Base-by-base conservation (phyloP, 2,329 filamentous ascomycete species). In the Endoconidiophora polonica region DNA sequence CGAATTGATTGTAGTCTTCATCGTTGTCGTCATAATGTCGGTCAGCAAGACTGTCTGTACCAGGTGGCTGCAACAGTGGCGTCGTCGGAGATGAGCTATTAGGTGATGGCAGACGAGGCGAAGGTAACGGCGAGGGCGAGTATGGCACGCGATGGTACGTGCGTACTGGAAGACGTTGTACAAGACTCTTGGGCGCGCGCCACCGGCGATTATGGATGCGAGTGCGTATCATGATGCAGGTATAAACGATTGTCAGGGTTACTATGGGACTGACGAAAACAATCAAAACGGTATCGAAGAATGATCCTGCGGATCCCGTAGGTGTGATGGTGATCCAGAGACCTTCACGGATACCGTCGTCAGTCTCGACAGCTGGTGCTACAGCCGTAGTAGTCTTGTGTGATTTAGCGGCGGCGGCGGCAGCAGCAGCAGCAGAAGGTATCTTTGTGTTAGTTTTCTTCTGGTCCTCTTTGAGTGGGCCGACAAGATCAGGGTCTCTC, bases 311-410 rank as follows among this genome's bases (percentile, higher is more conserved):
- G 18, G 41, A 36, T 63, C 79, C 90, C 0, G 87, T 88, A 1
- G 88, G 91, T 1, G 86, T 91, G 50, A 98, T 77, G 5, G 91
- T 94, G n/a, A 98, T 86, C 87, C 87, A 96, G 3, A 98, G 74
- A 2, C 87, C 90, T 58, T 91, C 80, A 55, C 80, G 80, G 10
- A 70, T 68, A 37, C 71, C 22, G 47, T 54, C 44, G 44, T 57
- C 40, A 36, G 24, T 23, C 2, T 33, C 42, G 6, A 24, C 39
- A 5, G 33, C 20, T 12, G 47, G 26, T 18, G 5, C 36, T 18
- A 18, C 36, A 12, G 22, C 7, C 29, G 24, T 2, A 26, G 33
- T 3, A n/a, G 14, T 39, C 22, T 52, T 44, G 16, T 18, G 16
- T 18, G 16, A 18, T 18, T 18, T 18, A 6, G 39, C 41, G 6